Base-by-base conservation (phyloP, 2,329 filamentous ascomycete species). In the Laburnicola sp. region DNA sequence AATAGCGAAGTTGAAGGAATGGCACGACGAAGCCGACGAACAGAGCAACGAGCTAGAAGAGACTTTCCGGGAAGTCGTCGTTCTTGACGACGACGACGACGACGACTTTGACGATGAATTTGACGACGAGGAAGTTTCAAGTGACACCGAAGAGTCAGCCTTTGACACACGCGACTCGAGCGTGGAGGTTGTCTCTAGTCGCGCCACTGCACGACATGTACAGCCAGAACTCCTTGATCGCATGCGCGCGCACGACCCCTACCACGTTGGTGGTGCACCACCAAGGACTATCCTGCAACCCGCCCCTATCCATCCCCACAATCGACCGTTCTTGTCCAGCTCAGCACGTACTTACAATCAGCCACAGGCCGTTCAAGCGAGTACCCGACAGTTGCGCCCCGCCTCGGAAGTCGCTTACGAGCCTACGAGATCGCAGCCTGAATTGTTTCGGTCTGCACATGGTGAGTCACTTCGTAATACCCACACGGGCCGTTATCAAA, bases 61-160 rank as follows among this genome's bases (percentile, higher is more conserved):
- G 58, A 80, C 84, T 27, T 82, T 86, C 46, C 80, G 82, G 43
- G 84, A 86, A 67, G 80, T 85, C 51, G 85, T 86, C 59, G 79
- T 86, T 46, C 80, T 86, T 48, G 82, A 83, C 46, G 82, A 85
- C 46, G 80, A 82, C 37, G 74, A 74, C 21, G 75, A 75, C 48
- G 69, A 75, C 44, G n/a, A n/a, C n/a, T n/a, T n/a, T n/a, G n/a
- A n/a, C n/a, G n/a, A n/a, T n/a, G n/a, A n/a, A n/a, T n/a, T n/a
- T n/a, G n/a, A n/a, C n/a, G n/a, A n/a, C n/a, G n/a, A n/a, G n/a
- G n/a, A n/a, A n/a, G n/a, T n/a, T n/a, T 30, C 48, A 10, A 42
- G 48, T 23, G 43, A 45, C 22, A 32, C 37, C 28, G 43, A 45
- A 9, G 30, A 31, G 23, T 52, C 58, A 8, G 63, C 59, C 22